A percentile compares a stretch with the other conserved stretches of the same genome.
Evolutionary conservation across 768 basidiomycete species (phyloP).

Genomic region (Boletus huronensis): DNA sequence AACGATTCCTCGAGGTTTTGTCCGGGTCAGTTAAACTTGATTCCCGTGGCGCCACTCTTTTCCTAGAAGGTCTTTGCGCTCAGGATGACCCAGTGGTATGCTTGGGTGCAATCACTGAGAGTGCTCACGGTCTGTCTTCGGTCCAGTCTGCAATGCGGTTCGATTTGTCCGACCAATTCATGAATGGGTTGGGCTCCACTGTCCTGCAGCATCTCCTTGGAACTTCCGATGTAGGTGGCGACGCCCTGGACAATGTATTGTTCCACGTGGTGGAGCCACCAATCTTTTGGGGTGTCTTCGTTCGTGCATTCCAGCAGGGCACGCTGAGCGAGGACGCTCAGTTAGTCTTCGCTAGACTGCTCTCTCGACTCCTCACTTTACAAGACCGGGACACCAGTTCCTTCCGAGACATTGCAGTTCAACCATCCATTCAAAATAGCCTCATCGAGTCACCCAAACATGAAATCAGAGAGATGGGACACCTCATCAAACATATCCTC

Average conservation of each 20-base stretch:
- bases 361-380: slow-evolving; percentile 44
- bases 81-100: slow-evolving; percentile 39
- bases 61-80: slow-evolving; percentile 46
- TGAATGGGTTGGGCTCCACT: slow-evolving; percentile 40
- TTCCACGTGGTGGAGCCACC: slow-evolving; percentile 46
- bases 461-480: slow-evolving; percentile 31
- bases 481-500: slow-evolving; percentile 41
- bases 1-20: slow-evolving; percentile 33
- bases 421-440: slow-evolving; percentile 20
- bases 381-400: slow-evolving; percentile 30
- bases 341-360: slow-evolving; percentile 43
- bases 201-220: slow-evolving; percentile 40
- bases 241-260: slow-evolving; percentile 39
- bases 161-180: slow-evolving; percentile 36
- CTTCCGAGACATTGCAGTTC: slow-evolving; percentile 39
- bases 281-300: slow-evolving; percentile 44
- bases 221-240: slow-evolving; percentile 40
- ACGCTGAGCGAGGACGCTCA: slow-evolving; percentile 35
- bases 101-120: slow-evolving; percentile 36
- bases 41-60: slow-evolving; percentile 24
- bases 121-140: slow-evolving; percentile 35
- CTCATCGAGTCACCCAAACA: slow-evolving; percentile 24
- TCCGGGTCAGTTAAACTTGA: slow-evolving; percentile 28
- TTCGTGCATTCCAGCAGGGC: slow-evolving; percentile 30
- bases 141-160: slow-evolving; percentile 40